Evolutionary conservation across 1,139 yeast species (phyloP).

Genomic region (Meyerozyma elateridarum): DNA sequence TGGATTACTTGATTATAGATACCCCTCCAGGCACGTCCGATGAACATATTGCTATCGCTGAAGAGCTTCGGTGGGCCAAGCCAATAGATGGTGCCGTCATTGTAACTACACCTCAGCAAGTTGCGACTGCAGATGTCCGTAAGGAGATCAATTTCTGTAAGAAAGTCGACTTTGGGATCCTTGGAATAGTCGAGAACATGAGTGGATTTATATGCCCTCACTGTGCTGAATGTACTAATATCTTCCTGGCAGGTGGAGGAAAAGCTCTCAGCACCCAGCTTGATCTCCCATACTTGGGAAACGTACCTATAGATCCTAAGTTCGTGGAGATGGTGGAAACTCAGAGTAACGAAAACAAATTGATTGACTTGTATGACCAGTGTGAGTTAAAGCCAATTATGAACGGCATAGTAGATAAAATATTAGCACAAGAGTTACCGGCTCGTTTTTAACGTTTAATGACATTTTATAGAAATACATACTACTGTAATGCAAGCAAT

Average conservation of each 20-base stretch:
- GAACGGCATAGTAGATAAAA: constrained; percentile 42
- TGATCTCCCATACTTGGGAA: constrained; percentile 68
- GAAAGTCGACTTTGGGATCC: constrained; percentile 38
- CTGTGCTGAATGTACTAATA: constrained; percentile 87
- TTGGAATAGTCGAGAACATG: constrained; percentile 46
- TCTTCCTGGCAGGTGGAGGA: constrained; percentile 96
- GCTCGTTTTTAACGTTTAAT: constrained; percentile 16
- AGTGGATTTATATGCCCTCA: constrained; percentile 57
- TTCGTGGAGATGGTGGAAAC: constrained; percentile 82
- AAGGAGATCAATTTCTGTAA: constrained; percentile 45
- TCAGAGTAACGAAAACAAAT: constrained; percentile 30
- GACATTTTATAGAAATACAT: background rate
- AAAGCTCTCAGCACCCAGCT: constrained; percentile 56
- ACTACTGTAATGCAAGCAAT: constrained; percentile 2
- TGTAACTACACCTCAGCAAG: constrained; percentile 48
- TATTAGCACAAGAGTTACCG: constrained; percentile 36
- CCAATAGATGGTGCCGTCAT: constrained; percentile 47
- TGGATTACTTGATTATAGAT: constrained; percentile 84
- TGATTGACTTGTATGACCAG: constrained; percentile 33
- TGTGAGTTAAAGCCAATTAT: constrained; percentile 47
- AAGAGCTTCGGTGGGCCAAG: constrained; percentile 61
- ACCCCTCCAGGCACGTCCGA: constrained; percentile 99
- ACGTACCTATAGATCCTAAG: constrained; percentile 87
- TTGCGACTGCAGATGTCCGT: constrained; percentile 53
- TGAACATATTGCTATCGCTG: constrained; percentile 96